phyloP scores from a whole-genome alignment of 192 early-diverging fungal species.

The Coemansia brasiliensis region DNA sequence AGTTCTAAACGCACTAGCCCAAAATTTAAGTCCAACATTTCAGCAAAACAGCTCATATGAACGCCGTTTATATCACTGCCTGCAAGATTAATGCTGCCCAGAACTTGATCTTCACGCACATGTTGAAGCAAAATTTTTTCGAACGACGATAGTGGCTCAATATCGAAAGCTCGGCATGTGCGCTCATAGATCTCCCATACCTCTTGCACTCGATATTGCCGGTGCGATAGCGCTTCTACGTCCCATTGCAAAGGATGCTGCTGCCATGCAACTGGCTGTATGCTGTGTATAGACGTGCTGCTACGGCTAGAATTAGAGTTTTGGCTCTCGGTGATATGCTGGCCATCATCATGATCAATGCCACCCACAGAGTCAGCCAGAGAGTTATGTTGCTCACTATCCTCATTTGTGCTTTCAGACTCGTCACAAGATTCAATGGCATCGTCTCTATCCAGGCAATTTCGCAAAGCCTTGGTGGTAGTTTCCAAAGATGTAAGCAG shows the following conservation, averaged over 20 bases:
- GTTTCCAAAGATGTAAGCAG: slow-evolving; percentile 26
- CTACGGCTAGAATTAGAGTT: slow-evolving; percentile 7
- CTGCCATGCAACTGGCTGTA: slow-evolving; percentile 2
- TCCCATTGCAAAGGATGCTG: slow-evolving; percentile 43
- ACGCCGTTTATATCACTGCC: slow-evolving; percentile 59
- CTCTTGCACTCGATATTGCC: slow-evolving; percentile 47
- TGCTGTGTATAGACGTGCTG: neutral
- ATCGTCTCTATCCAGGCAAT: slow-evolving; percentile 2
- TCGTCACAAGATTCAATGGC: neutral
- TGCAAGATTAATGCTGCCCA: slow-evolving; percentile 41
- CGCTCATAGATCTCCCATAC: slow-evolving; percentile 48
- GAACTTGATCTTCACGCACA: slow-evolving; percentile 36
- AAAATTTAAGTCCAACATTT: slow-evolving; percentile 75
- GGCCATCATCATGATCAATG: neutral
- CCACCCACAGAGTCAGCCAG: neutral
- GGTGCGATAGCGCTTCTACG: slow-evolving; percentile 30
- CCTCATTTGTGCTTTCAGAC: neutral
- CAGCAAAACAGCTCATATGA: slow-evolving; percentile 68
- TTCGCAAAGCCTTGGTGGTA: slow-evolving; percentile 4
- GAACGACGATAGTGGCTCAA: slow-evolving; percentile 32
- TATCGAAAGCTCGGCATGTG: slow-evolving; percentile 35
- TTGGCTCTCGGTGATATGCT: neutral
- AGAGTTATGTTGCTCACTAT: neutral
- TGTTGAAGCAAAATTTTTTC: slow-evolving; percentile 33
- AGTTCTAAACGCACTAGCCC: slow-evolving; percentile 67